Percentiles rank a stretch among this genome's conserved stretches.
phyloP scores from a whole-genome alignment of 2,329 filamentous ascomycete species.

The Diatrype stigma region DNA sequence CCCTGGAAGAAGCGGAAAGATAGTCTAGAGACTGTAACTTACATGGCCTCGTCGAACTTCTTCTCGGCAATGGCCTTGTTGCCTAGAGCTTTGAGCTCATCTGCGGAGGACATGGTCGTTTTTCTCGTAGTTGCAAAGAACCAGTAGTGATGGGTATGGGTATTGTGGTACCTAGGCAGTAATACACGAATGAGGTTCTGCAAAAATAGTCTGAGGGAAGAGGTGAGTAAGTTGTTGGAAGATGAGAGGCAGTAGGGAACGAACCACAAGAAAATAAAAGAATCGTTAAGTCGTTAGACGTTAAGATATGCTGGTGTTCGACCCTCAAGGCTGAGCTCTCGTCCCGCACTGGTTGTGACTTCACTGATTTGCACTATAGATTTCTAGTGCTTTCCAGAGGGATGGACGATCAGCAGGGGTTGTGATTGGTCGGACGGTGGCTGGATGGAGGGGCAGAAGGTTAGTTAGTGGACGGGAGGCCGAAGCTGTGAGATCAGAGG shows the following conservation, averaged over 20 bases:
- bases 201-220: background rate
- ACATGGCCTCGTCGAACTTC: constrained; percentile 95
- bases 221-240: background rate
- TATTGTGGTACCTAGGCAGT: too few relatives aligned
- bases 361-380: constrained; percentile 5
- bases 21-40: constrained; percentile 42
- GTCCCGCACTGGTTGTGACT: constrained; percentile 1
- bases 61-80: constrained; percentile 98
- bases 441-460: background rate
- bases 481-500: too few relatives aligned
- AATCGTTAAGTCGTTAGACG: background rate
- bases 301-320: background rate
- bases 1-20: background rate
- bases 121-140: constrained; percentile 2
- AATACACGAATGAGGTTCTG: too few relatives aligned
- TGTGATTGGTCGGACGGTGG: background rate
- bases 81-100: constrained; percentile 91
- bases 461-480: too few relatives aligned
- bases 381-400: constrained; percentile 20
- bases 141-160: background rate
- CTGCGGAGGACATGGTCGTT: constrained; percentile 53
- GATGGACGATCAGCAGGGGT: background rate
- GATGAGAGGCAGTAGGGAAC: background rate
- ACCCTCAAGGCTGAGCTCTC: background rate
- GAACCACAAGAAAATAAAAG: background rate